Percentiles rank a stretch among this genome's conserved stretches.
phyloP scores from a whole-genome alignment of 805 yeast genomes.

The Saccharomyces mikatae region DNA sequence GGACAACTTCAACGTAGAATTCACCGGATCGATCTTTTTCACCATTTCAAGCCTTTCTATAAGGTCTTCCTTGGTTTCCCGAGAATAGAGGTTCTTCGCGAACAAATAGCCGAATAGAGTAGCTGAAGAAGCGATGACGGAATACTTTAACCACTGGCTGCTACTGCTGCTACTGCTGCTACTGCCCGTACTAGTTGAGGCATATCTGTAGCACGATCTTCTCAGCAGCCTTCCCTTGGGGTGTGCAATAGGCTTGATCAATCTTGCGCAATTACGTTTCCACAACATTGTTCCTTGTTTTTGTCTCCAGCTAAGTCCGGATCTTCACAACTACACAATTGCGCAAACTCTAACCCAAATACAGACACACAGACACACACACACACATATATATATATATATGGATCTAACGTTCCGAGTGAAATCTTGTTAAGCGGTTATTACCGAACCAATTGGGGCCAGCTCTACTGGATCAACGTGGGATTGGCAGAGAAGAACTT shows the following conservation, averaged over 20 bases:
- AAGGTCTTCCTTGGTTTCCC: neutral
- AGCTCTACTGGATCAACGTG: neutral
- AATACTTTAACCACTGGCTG: neutral
- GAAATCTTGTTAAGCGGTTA: neutral
- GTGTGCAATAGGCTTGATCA: neutral
- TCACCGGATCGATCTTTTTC: constrained; percentile 2
- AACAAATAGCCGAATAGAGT: neutral
- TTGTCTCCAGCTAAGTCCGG: neutral
- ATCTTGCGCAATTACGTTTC: neutral
- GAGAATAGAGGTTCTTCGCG: neutral
- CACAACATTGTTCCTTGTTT: neutral
- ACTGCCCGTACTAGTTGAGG: neutral
- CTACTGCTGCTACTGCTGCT: neutral
- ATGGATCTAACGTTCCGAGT: neutral
- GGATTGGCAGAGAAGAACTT: neutral
- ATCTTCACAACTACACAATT: neutral
- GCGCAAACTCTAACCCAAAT: neutral
- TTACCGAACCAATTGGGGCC: neutral
- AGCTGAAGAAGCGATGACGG: neutral
- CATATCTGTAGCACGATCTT: neutral
- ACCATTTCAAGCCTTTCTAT: neutral
- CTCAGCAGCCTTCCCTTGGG: neutral
- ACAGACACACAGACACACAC: neutral
- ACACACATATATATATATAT: neutral
- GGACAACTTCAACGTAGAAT: constrained; percentile 16